Conservation (phyloP, 306 rosid genomes). For the Citrullus mucosospermus region DNA sequence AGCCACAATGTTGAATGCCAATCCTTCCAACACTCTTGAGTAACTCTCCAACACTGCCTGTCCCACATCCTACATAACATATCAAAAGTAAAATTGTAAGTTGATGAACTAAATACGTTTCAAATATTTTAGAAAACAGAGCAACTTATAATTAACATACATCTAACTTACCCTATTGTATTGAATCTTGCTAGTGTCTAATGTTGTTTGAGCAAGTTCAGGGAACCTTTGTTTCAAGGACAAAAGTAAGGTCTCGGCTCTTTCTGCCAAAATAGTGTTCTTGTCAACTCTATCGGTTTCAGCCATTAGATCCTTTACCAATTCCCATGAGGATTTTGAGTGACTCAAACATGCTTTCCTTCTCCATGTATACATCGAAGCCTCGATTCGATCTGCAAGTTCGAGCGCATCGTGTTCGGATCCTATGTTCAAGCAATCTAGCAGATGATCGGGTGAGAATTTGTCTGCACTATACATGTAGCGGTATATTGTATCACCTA, state of each 20-base stretch:
- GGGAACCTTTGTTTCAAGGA: conserved; percentile 84
- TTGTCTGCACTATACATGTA: conserved; percentile 44
- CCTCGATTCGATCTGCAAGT: conserved; percentile 70
- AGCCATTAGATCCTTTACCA: conserved; percentile 68
- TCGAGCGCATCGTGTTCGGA: conserved; percentile 92
- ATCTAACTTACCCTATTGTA: conserved; percentile 38
- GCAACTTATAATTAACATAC: too few relatives aligned
- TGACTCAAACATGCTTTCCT: conserved; percentile 73
- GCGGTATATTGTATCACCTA: conserved; percentile 73
- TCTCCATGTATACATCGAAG: conserved; percentile 97
- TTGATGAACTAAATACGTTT: too few relatives aligned
- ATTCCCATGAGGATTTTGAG: conserved; percentile 83
- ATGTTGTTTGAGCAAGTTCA: conserved; percentile 79
- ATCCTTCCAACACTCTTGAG: conserved; percentile 65
- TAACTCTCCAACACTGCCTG: conserved; percentile 59
- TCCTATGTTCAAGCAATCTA: conserved; percentile 49
- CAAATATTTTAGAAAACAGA: too few relatives aligned
- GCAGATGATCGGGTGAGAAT: conserved; percentile 57
- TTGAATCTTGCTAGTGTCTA: conserved; percentile 91
- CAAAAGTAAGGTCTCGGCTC: conserved; percentile 60
- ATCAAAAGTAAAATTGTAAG: too few relatives aligned
- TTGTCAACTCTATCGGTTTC: conserved; percentile 54
- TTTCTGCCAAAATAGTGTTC: conserved; percentile 66
- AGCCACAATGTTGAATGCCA: conserved; percentile 67
- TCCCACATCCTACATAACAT: conserved; percentile 54